These are phyloP conservation scores for Crithidia acanthocephali DNA, from an alignment of 208 protist genomes.

Conservation along the genomic window DNA sequence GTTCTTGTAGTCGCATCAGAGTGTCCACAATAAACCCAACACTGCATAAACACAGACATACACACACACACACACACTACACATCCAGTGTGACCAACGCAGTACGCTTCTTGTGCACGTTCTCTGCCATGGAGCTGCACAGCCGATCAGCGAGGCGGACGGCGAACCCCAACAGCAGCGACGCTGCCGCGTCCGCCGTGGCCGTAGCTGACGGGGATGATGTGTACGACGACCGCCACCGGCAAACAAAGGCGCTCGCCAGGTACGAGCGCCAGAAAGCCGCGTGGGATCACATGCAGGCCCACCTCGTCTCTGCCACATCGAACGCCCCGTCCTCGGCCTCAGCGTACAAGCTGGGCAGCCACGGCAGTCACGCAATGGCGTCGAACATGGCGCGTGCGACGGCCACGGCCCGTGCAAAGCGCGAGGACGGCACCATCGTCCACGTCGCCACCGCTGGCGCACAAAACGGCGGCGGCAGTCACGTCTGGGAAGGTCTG, in stretches of 20 bases:
- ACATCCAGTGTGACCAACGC: too few species aligned
- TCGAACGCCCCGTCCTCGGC: constrained; percentile 1
- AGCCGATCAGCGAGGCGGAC: not conserved
- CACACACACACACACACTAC: not conserved
- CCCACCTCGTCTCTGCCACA: constrained; percentile 23
- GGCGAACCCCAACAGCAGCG: not conserved
- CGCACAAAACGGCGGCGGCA: constrained; percentile 21
- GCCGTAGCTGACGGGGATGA: constrained; percentile 9
- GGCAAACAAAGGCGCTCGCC: constrained; percentile 69
- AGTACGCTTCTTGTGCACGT: too few species aligned
- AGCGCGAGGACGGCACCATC: constrained; percentile 61
- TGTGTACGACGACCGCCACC: constrained; percentile 51
- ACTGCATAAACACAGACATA: not conserved
- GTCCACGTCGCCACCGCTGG: constrained; percentile 44
- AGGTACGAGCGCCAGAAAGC: constrained; percentile 69
- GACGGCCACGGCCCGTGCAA: constrained; percentile 41
- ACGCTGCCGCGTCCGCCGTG: too few species aligned
- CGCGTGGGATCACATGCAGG: constrained; percentile 59
- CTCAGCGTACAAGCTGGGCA: not conserved
- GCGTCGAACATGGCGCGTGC: constrained; percentile 47
- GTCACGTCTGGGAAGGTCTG: constrained; percentile 61
- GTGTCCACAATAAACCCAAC: too few species aligned
- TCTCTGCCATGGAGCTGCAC: constrained; percentile 3
- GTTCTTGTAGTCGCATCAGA: too few species aligned
- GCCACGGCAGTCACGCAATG: not conserved